These are phyloP conservation scores for Laguncularia racemosa DNA, from an alignment of 345 rosid genomes.

Conservation along the genomic window DNA sequence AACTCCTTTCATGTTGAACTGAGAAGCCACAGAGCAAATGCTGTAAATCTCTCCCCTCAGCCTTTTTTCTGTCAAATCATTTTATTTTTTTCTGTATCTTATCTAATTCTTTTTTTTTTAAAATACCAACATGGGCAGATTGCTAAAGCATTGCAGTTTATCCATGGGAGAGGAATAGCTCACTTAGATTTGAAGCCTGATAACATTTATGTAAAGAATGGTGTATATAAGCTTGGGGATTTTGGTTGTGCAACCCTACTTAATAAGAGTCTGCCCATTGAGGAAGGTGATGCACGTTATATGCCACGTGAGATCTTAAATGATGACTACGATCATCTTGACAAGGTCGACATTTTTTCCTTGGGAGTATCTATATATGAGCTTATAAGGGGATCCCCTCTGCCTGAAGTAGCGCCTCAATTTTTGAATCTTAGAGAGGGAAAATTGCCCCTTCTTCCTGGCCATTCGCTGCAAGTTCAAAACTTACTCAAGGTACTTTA, in stretches of 20 bases:
- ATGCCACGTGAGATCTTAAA: slow-evolving; percentile 98
- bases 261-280: slow-evolving; percentile 72
- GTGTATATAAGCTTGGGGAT: slow-evolving; percentile 85
- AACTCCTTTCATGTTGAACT: too few relatives aligned
- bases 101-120: too few relatives aligned
- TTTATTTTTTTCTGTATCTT: not conserved
- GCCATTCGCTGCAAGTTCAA: slow-evolving; percentile 77
- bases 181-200: slow-evolving; percentile 97
- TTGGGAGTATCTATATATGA: slow-evolving; percentile 76
- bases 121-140: slow-evolving; percentile 36
- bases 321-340: slow-evolving; percentile 73
- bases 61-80: not conserved
- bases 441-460: slow-evolving; percentile 82
- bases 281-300: slow-evolving; percentile 98
- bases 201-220: slow-evolving; percentile 78
- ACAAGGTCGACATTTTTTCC: slow-evolving; percentile 92
- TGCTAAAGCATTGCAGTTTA: slow-evolving; percentile 71
- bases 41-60: too few relatives aligned
- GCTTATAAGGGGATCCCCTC: slow-evolving; percentile 70
- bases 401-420: slow-evolving; percentile 67
- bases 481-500: slow-evolving; percentile 72
- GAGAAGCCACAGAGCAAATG: too few relatives aligned
- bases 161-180: slow-evolving; percentile 80
- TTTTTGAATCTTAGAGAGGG: slow-evolving; percentile 72
- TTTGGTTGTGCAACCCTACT: slow-evolving; percentile 93